These are phyloP conservation scores for Trichothecium sympodiale DNA, from an alignment of 2,329 filamentous ascomycete genomes.

Conservation along the genomic window DNA sequence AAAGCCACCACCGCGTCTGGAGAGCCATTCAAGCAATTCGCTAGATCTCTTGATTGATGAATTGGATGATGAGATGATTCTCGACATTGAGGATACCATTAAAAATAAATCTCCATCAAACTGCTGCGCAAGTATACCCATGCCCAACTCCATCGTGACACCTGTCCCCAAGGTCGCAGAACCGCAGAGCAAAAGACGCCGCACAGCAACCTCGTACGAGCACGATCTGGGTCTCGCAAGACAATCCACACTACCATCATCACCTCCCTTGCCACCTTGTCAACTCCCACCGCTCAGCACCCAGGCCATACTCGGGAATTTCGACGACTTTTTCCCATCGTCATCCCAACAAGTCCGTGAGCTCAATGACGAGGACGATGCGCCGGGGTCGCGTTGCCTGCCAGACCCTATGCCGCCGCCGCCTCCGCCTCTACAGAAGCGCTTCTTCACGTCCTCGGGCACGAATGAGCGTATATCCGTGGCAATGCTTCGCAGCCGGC, in stretches of 20 bases:
- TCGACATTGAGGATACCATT: too few relatives aligned
- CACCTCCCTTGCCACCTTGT: slow-evolving; percentile 8
- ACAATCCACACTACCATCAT: slow-evolving; percentile 1
- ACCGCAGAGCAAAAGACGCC: background rate
- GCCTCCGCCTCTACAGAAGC: slow-evolving; percentile 8
- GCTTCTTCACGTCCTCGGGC: slow-evolving; percentile 27
- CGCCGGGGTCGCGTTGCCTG: background rate
- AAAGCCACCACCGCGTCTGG: too few relatives aligned
- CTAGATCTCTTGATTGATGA: too few relatives aligned
- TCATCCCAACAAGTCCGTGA: slow-evolving; percentile 44
- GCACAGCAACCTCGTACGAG: slow-evolving; percentile 1
- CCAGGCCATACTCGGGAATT: slow-evolving; percentile 39
- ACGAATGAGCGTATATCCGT: slow-evolving; percentile 21
- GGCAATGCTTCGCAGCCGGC: slow-evolving; percentile 22
- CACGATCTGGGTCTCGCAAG: background rate
- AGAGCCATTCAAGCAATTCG: too few relatives aligned
- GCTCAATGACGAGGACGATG: slow-evolving; percentile 26
- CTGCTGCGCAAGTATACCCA: too few relatives aligned
- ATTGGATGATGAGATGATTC: too few relatives aligned
- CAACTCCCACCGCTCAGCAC: slow-evolving; percentile 30
- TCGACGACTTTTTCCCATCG: slow-evolving; percentile 45
- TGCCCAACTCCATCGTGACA: background rate
- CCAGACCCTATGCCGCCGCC: slow-evolving; percentile 1
- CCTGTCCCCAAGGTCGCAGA: background rate
- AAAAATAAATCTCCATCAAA: too few relatives aligned